These are phyloP conservation scores for Moesziomyces parantarcticus DNA, from an alignment of 1,284 basidiomycete genomes.

Conservation along the genomic window DNA sequence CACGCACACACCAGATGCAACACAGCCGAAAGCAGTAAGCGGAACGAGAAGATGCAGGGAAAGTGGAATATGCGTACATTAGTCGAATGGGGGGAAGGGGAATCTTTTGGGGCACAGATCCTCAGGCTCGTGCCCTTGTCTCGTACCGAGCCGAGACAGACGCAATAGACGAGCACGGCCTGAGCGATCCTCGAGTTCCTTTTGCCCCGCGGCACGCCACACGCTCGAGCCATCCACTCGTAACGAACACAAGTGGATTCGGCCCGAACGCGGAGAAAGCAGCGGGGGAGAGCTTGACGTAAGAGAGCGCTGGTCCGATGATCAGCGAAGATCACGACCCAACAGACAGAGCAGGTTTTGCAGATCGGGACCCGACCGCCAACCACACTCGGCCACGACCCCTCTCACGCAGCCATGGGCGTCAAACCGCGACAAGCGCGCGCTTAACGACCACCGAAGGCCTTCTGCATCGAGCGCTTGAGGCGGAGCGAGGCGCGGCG, in stretches of 20 bases:
- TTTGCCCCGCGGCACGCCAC: conserved; percentile 3
- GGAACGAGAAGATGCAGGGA: conserved; percentile 43
- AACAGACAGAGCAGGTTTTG: too few relatives aligned
- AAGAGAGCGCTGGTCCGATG: too few relatives aligned
- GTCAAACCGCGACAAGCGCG: conserved; percentile 1
- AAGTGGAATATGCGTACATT: conserved; percentile 49
- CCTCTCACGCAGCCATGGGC: too few relatives aligned
- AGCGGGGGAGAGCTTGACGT: too few relatives aligned
- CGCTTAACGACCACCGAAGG: conserved; percentile 61
- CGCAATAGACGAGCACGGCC: conserved; percentile 2
- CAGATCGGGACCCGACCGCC: too few relatives aligned
- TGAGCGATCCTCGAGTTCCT: conserved; percentile 38
- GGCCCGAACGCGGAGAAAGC: too few relatives aligned
- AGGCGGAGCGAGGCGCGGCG: conserved; percentile 64
- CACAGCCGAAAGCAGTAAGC: neutral
- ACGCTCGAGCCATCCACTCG: too few relatives aligned
- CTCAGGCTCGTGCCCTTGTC: neutral
- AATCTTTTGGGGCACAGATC: conserved; percentile 43
- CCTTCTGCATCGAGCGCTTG: conserved; percentile 67
- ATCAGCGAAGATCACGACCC: too few relatives aligned
- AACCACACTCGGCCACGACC: too few relatives aligned
- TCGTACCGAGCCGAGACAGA: neutral
- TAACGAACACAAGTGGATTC: too few relatives aligned
- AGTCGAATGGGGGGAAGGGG: conserved; percentile 29
- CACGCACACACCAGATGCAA: neutral